Evolutionary conservation across 2,329 filamentous ascomycete species (phyloP).

Genomic region (Cladobotryum protrusum): DNA sequence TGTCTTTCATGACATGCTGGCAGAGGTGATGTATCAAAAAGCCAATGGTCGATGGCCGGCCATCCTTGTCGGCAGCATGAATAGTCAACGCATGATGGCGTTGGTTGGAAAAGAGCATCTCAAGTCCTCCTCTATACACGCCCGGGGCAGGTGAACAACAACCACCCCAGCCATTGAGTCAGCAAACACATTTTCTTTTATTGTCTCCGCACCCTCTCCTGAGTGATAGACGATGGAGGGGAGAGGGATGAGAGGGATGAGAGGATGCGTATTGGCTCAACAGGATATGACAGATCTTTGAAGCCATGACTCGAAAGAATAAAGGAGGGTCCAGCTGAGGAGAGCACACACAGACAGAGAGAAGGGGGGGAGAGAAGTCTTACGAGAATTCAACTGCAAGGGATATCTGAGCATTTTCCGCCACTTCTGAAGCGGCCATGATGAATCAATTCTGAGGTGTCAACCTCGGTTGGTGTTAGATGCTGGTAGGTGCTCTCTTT

Average conservation of each 20-base stretch:
- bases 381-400: constrained; percentile 68
- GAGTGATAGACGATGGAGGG: background rate
- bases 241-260: background rate
- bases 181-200: background rate
- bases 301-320: no score
- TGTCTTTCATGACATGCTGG: constrained; percentile 76
- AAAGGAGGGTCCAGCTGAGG: background rate
- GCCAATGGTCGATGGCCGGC: constrained; percentile 60
- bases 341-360: constrained; percentile 1
- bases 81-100: constrained; percentile 65
- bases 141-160: constrained; percentile 7
- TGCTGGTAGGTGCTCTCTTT: no score
- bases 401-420: constrained; percentile 33
- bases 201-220: no score
- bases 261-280: no score
- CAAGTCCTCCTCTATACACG: constrained; percentile 69
- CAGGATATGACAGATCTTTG: background rate
- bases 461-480: no score
- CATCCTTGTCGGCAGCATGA: constrained; percentile 55
- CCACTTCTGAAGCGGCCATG: constrained; percentile 1
- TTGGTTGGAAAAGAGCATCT: constrained; percentile 86
- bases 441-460: background rate
- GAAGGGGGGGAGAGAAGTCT: constrained; percentile 16
- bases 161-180: background rate
- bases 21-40: constrained; percentile 76